phyloP scores from a whole-genome alignment of 176 grass and related monocot genomes.

The Eleusine coracana region DNA sequence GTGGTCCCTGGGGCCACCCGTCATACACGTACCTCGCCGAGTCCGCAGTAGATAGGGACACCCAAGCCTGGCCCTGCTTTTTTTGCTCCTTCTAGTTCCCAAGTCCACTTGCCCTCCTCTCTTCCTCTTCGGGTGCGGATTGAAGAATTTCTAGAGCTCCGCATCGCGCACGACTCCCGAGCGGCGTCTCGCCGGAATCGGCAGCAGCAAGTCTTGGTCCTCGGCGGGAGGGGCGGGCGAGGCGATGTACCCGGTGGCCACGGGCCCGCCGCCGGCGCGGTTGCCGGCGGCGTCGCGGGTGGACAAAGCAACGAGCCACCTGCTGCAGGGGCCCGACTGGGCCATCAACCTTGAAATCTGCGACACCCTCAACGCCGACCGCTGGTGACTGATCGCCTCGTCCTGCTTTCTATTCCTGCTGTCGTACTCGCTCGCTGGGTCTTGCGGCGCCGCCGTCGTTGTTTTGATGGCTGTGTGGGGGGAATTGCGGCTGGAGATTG shows the following conservation, averaged over 20 bases:
- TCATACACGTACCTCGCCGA: background rate
- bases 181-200: background rate
- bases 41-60: background rate
- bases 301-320: conserved; percentile 95
- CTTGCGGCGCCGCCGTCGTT: background rate
- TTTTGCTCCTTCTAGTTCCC: background rate
- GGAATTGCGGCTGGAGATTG: background rate
- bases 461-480: background rate
- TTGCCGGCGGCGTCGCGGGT: conserved; percentile 61
- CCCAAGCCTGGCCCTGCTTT: background rate
- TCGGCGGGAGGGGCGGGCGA: background rate
- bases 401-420: background rate
- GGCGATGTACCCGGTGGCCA: conserved; percentile 44
- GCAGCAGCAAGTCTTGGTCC: background rate
- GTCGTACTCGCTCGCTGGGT: background rate
- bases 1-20: background rate
- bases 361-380: conserved; percentile 86
- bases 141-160: conserved; percentile 45
- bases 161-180: conserved; percentile 36
- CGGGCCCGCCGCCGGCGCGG: conserved; percentile 38
- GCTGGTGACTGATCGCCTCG: conserved; percentile 54
- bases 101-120: conserved; percentile 14
- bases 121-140: conserved; percentile 29
- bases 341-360: conserved; percentile 94
- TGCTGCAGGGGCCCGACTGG: conserved; percentile 90